Evolutionary conservation across 2,329 filamentous ascomycete genomes (phyloP).

Genomic region (Talaromyces marneffei): DNA sequence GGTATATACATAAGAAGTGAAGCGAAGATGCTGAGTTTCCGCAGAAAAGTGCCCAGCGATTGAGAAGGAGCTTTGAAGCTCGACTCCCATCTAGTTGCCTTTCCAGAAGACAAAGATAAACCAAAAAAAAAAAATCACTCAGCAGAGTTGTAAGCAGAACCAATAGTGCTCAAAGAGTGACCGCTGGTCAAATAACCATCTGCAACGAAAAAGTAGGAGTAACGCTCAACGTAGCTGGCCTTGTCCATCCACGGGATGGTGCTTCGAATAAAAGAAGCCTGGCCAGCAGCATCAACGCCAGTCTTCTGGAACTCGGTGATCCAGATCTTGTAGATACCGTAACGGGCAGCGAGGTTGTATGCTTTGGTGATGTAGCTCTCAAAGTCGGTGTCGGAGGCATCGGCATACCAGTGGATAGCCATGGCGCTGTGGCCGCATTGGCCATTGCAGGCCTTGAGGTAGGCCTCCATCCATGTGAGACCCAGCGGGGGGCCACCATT

Average conservation of each 20-base stretch:
- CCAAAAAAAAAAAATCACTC: neutral
- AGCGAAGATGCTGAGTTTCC: neutral
- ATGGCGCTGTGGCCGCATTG: conserved; percentile 37
- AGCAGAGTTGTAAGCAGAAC: conserved; percentile 24
- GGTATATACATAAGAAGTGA: neutral
- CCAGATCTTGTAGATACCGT: conserved; percentile 39
- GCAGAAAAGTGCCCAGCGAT: neutral
- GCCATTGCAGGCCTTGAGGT: conserved; percentile 34
- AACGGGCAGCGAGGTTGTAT: conserved; percentile 27
- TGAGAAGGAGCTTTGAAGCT: neutral
- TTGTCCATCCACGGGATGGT: conserved; percentile 37
- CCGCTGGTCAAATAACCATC: conserved; percentile 31
- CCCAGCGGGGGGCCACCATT: conserved; percentile 33
- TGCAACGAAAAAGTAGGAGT: conserved; percentile 38
- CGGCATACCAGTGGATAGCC: conserved; percentile 44
- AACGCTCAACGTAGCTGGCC: conserved; percentile 34
- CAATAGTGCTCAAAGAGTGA: conserved; percentile 24
- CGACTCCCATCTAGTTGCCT: neutral
- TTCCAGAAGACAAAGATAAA: no score
- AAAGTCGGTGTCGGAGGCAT: conserved; percentile 8
- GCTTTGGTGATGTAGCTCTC: conserved; percentile 26
- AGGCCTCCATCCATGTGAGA: conserved; percentile 37
- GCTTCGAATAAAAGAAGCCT: conserved; percentile 32
- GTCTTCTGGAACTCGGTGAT: conserved; percentile 40
- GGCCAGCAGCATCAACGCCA: conserved; percentile 19